Base-by-base conservation (phyloP, 2,329 filamentous ascomycete species). In the Colletotrichum sp. region DNA sequence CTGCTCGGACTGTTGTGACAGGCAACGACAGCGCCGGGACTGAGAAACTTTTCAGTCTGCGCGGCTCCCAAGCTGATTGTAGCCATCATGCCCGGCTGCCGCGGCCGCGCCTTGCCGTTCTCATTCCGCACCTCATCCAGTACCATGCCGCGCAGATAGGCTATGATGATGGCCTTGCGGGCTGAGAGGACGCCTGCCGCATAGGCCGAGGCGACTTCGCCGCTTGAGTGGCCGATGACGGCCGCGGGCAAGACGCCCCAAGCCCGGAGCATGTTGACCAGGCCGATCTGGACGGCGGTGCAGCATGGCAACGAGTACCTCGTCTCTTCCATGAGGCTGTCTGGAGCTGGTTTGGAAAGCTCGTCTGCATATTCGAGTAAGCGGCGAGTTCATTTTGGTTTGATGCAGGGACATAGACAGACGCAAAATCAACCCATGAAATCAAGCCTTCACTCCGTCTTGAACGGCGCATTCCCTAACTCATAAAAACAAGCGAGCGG, bases 141-240 rank as follows among this genome's bases (percentile, higher is more conserved):
- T 2, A 68, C 43, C 3, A 77, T 34, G 6, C 55, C 66, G 7
- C 66, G 66, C 87, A 0, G 30, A n/a, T 36, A 69, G n/a, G 86
- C 85, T 0, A 82, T 77, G 5, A 79, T 79, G 67, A 87, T 84
- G 10, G 86, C 86, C 8, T 83, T 82, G 16, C 80, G 71, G 2
- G 80, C 77, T 0, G 82, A 80, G 8, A 88, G 73, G 3, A 78
- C 69, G 4, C 85, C 84, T 1, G 83, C 80, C 2, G 85, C 84
- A 66, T 87, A 88, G 1, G 86, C 86, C 2, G 86, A 87, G 0
- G 83, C 86, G 32, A 88, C 86, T 76, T 88, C 87, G 2, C 87
- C 87, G 7, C 79, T 82, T 0, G 85, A 87, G 71, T 89, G 87
- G 1, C 86, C 87, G 6, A 87, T 81, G 0, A 86, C 83, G 3